Conservation (phyloP, 352 stramenopile species). For the Phytophthora capsici region DNA sequence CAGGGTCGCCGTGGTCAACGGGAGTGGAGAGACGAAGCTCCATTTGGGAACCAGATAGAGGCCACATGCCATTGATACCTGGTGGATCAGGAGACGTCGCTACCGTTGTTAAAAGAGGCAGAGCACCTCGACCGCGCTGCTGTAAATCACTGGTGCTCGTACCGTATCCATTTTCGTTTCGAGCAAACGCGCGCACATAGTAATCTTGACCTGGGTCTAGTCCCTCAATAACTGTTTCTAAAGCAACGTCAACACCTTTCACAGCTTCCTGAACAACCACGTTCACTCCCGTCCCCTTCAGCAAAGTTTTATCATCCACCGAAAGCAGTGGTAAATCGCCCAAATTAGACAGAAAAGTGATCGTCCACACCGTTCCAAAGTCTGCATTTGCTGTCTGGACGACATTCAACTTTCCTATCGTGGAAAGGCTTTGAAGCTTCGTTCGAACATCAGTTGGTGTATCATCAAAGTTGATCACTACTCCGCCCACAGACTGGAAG, state of each 20-base stretch:
- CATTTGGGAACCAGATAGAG: constrained; percentile 65
- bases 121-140: constrained; percentile 55
- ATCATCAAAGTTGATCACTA: constrained; percentile 73
- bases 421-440: constrained; percentile 74
- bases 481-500: constrained; percentile 66
- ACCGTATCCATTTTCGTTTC: constrained; percentile 76
- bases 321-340: constrained; percentile 68
- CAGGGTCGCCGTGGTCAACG: constrained; percentile 33
- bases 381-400: constrained; percentile 45
- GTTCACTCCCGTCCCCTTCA: constrained; percentile 52
- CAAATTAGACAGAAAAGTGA: constrained; percentile 76
- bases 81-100: constrained; percentile 43
- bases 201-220: constrained; percentile 54
- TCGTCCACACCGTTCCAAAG: constrained; percentile 68
- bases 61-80: constrained; percentile 49
- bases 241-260: constrained; percentile 66
- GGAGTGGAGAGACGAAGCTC: constrained; percentile 42
- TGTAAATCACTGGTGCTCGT: constrained; percentile 66
- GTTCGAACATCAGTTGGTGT: constrained; percentile 73
- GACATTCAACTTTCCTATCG: constrained; percentile 69
- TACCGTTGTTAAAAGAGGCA: constrained; percentile 53
- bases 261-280: constrained; percentile 59
- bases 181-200: constrained; percentile 68
- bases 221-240: constrained; percentile 68
- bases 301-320: constrained; percentile 31